phyloP scores from a whole-genome alignment of 495 filamentous ascomycete genomes.

The Aspergillus affinis region DNA sequence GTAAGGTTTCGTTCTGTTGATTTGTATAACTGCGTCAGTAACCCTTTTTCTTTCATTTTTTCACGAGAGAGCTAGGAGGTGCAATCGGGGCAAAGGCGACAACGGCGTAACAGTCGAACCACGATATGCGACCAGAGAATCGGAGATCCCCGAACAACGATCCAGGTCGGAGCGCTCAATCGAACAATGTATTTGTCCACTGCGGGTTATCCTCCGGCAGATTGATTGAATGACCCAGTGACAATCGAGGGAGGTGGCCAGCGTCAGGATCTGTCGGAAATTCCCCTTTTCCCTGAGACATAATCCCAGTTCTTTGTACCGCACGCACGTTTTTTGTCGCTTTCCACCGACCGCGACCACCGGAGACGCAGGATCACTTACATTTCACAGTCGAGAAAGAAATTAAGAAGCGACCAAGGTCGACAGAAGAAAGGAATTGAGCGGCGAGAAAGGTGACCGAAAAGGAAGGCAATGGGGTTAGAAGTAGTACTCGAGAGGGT shows the following conservation, averaged over 20 bases:
- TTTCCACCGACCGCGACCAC: constrained; percentile 13
- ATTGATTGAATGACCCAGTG: constrained; percentile 17
- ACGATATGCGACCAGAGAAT: constrained; percentile 6
- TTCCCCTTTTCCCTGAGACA: constrained; percentile 23
- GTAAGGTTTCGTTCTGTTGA: neutral
- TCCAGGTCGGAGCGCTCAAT: constrained; percentile 16
- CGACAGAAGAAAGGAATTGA: neutral
- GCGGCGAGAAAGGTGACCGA: constrained; percentile 1
- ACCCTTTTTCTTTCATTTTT: constrained; percentile 1
- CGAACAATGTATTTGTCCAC: constrained; percentile 40
- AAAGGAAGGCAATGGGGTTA: neutral
- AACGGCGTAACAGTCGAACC: constrained; percentile 6
- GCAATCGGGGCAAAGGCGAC: constrained; percentile 5
- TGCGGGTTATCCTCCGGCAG: constrained; percentile 26
- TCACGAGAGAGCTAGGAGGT: neutral
- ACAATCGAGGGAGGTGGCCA: constrained; percentile 5
- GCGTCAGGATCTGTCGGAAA: constrained; percentile 29
- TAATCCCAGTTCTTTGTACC: constrained; percentile 15
- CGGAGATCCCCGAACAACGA: constrained; percentile 4
- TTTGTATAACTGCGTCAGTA: constrained; percentile 15
- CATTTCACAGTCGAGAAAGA: neutral
- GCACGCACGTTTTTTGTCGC: neutral
- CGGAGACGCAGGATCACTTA: constrained; percentile 9
- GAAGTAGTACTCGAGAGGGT: neutral
- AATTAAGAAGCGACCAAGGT: neutral